phyloP scores from a whole-genome alignment of 306 rosid species.

The Dalbergia cultrata region DNA sequence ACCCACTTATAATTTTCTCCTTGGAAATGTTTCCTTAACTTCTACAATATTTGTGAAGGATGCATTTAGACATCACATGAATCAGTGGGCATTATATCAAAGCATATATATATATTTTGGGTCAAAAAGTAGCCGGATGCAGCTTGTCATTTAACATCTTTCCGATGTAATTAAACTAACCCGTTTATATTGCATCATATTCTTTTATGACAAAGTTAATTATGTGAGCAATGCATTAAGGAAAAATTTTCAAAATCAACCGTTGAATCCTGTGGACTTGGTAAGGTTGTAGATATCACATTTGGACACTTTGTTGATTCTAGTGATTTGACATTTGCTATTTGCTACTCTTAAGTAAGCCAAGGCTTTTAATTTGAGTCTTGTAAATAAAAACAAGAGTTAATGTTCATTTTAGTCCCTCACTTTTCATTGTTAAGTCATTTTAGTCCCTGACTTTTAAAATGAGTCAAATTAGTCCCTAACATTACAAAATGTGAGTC shows the following conservation, averaged over 20 bases:
- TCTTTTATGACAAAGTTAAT: background rate
- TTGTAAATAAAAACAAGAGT: no score
- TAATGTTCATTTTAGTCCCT: no score
- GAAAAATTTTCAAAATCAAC: background rate
- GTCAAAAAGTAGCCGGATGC: slow-evolving; percentile 35
- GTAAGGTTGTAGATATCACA: background rate
- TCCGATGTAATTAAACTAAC: background rate
- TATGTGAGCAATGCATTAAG: background rate
- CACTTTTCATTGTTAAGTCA: no score
- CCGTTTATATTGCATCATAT: slow-evolving; percentile 12
- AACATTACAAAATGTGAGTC: no score
- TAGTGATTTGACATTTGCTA: no score
- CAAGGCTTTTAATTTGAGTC: no score
- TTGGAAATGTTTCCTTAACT: background rate
- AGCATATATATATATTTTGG: background rate
- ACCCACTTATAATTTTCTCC: background rate
- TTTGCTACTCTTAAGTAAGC: no score
- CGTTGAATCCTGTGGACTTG: slow-evolving; percentile 1
- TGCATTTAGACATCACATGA: slow-evolving; percentile 21
- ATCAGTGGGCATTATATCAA: slow-evolving; percentile 33
- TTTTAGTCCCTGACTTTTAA: no score
- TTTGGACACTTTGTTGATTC: background rate
- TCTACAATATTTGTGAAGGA: slow-evolving; percentile 4
- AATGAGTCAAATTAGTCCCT: no score
- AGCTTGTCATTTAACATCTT: background rate